These are phyloP conservation scores for Linderina pennispora DNA, from an alignment of 192 early-diverging fungal species.

Conservation along the genomic window DNA sequence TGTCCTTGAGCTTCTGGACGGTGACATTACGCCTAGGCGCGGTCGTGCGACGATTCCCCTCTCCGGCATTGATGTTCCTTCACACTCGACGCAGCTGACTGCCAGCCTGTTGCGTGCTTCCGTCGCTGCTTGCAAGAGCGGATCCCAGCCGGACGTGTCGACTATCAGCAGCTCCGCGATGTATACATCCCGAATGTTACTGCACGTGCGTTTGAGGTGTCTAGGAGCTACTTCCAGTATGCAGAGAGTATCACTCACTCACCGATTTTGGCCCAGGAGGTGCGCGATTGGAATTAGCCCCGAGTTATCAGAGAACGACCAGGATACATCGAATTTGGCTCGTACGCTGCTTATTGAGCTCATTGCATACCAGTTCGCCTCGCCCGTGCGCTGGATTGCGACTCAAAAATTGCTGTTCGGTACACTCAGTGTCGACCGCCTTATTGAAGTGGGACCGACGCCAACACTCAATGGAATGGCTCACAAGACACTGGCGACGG, in stretches of 20 bases:
- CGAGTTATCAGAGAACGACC: slow-evolving; percentile 64
- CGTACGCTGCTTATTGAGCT: slow-evolving; percentile 78
- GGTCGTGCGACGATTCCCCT: slow-evolving; percentile 87
- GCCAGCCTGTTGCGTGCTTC: slow-evolving; percentile 83
- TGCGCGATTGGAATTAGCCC: slow-evolving; percentile 78
- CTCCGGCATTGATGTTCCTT: slow-evolving; percentile 90
- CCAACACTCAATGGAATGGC: slow-evolving; percentile 89
- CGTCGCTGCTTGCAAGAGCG: slow-evolving; percentile 72
- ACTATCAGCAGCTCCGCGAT: slow-evolving; percentile 58
- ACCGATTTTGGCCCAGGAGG: slow-evolving; percentile 55
- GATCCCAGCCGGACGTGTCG: slow-evolving; percentile 61
- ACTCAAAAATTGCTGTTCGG: slow-evolving; percentile 83
- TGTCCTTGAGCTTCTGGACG: no score
- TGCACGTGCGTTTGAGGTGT: slow-evolving; percentile 77
- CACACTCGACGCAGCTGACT: slow-evolving; percentile 75
- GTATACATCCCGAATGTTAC: slow-evolving; percentile 96
- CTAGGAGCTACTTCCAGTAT: slow-evolving; percentile 66
- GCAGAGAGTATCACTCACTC: slow-evolving; percentile 70
- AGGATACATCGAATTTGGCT: slow-evolving; percentile 72
- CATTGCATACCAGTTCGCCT: slow-evolving; percentile 89
- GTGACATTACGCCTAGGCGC: slow-evolving; percentile 63
- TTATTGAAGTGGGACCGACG: slow-evolving; percentile 85
- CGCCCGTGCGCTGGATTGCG: slow-evolving; percentile 90
- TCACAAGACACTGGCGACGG: slow-evolving; percentile 63
- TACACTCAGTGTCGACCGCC: slow-evolving; percentile 66